Conservation (phyloP, 2,329 filamentous ascomycete species). For the Pseudogymnoascus sp. region DNA sequence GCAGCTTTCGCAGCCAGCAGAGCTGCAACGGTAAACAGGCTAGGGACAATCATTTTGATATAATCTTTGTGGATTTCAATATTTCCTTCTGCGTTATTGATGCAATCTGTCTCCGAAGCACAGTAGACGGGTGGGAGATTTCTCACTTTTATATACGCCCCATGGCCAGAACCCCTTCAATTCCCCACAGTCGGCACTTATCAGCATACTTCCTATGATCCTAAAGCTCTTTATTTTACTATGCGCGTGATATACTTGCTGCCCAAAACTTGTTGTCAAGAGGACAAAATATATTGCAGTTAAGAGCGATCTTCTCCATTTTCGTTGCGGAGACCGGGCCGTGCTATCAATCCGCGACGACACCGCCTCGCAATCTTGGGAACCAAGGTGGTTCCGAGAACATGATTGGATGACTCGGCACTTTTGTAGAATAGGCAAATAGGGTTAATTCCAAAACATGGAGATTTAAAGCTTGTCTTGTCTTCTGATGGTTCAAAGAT, state of each 20-base stretch:
- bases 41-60: constrained; percentile 32
- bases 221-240: neutral
- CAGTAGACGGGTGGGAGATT: neutral
- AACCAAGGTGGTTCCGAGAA: neutral
- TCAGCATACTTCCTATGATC: neutral
- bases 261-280: neutral
- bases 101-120: neutral
- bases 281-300: neutral
- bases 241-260: neutral
- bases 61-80: neutral
- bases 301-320: neutral
- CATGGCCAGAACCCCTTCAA: neutral
- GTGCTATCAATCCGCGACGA: constrained; percentile 1
- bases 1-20: constrained; percentile 26
- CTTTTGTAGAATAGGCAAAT: constrained; percentile 3
- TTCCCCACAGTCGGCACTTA: neutral
- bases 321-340: constrained; percentile 7
- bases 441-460: neutral
- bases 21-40: constrained; percentile 28
- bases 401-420: neutral
- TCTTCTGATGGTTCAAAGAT: neutral
- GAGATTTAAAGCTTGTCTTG: constrained; percentile 3
- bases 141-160: constrained; percentile 4
- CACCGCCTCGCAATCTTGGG: neutral
- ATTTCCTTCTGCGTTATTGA: neutral